Percentiles rank a stretch among this genome's conserved stretches.
Conservation (phyloP, 2,329 filamentous ascomycete species). For the Cercospora sp. region DNA sequence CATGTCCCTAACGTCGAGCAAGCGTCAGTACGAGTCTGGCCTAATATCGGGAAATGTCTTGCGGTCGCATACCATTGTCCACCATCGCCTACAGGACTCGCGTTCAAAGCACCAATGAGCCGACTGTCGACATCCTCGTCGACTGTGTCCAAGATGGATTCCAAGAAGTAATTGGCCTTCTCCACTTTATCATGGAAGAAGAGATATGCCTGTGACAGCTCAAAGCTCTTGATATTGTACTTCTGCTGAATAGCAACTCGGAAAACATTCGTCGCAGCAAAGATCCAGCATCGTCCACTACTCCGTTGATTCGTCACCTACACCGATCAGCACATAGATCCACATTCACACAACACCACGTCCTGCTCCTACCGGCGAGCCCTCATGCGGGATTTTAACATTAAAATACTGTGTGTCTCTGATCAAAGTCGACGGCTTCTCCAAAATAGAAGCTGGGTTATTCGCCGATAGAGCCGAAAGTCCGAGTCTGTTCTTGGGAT, state of each 20-base stretch:
- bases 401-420: constrained; percentile 80
- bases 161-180: constrained; percentile 86
- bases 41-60: constrained; percentile 64
- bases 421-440: constrained; percentile 62
- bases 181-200: constrained; percentile 96
- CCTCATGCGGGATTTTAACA: constrained; percentile 77
- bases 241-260: constrained; percentile 84
- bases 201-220: constrained; percentile 83
- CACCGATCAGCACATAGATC: not conserved
- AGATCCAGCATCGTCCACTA: constrained; percentile 87
- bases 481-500: constrained; percentile 65
- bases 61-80: constrained; percentile 65
- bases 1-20: constrained; percentile 66
- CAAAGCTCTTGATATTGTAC: constrained; percentile 74
- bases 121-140: constrained; percentile 70
- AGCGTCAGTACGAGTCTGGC: constrained; percentile 57
- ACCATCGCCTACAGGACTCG: constrained; percentile 72
- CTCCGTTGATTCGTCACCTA: constrained; percentile 77
- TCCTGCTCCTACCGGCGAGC: constrained; percentile 54
- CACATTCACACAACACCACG: too few species aligned
- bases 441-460: constrained; percentile 66
- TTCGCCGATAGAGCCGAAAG: constrained; percentile 70
- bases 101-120: constrained; percentile 69
- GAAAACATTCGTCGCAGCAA: constrained; percentile 88
- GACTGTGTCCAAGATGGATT: constrained; percentile 76